Evolutionary conservation across 805 yeast species (phyloP).

Genomic region (Candida broadrunensis): DNA sequence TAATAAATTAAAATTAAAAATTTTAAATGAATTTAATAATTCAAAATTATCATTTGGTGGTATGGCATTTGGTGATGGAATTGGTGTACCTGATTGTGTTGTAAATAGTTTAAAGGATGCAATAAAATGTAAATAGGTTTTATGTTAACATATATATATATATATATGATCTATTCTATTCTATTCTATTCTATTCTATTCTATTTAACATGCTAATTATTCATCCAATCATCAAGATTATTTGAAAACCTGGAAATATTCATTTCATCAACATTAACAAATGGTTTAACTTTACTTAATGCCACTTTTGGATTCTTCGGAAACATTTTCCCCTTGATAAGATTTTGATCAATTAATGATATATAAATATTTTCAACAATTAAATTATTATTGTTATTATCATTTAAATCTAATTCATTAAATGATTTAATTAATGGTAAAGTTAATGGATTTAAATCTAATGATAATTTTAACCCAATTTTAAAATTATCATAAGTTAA

Average conservation of each 20-base stretch:
- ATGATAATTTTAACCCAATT: conserved; percentile 15
- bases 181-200: too few species aligned
- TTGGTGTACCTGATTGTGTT: conserved; percentile 89
- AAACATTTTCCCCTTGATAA: conserved; percentile 51
- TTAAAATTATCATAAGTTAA: conserved; percentile 27
- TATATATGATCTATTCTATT: too few species aligned
- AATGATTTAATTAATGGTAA: conserved; percentile 2
- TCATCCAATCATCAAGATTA: conserved; percentile 2
- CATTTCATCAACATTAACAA: conserved; percentile 30
- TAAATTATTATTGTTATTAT: too few species aligned
- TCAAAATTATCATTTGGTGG: conserved; percentile 66
- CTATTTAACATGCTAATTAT: too few species aligned
- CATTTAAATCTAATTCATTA: conserved; percentile 20
- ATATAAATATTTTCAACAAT: conserved; percentile 50
- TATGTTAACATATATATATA: too few species aligned
- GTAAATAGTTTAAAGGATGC: conserved; percentile 62
- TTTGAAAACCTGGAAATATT: conserved; percentile 17
- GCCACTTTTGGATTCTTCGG: conserved; percentile 39
- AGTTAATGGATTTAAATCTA: conserved; percentile 2
- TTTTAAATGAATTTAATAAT: conserved; percentile 28
- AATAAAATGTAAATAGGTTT: conserved; percentile 8
- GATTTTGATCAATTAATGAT: conserved; percentile 50
- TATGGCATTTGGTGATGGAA: conserved; percentile 70
- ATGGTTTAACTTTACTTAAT: conserved; percentile 41
- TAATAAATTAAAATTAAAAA: conserved; percentile 35